Conservation (phyloP, 2,329 filamentous ascomycete species). For the Pseudogymnoascus sp. region DNA sequence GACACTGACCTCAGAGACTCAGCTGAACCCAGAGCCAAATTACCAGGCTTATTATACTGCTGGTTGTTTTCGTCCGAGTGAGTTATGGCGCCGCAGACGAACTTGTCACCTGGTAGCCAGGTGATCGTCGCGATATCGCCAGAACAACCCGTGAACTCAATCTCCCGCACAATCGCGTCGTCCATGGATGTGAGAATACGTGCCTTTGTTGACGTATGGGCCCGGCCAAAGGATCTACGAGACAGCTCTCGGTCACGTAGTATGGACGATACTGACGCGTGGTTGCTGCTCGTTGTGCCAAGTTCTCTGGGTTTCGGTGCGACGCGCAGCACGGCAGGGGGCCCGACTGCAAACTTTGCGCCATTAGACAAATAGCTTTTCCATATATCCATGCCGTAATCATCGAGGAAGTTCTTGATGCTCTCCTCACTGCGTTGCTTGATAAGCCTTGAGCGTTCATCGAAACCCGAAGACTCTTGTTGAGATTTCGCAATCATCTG, state of each 20-base stretch:
- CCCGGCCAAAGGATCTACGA: slow-evolving; percentile 18
- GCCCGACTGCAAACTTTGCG: background rate
- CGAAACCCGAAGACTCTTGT: slow-evolving; percentile 17
- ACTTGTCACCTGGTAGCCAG: slow-evolving; percentile 46
- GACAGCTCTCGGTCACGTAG: slow-evolving; percentile 23
- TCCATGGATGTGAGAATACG: slow-evolving; percentile 31
- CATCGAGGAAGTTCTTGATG: background rate
- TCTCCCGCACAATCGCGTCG: slow-evolving; percentile 42
- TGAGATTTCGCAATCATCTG: slow-evolving; percentile 3
- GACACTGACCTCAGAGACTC: slow-evolving; percentile 42
- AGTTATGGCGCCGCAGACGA: slow-evolving; percentile 55
- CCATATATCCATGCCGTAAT: background rate
- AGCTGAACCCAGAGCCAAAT: slow-evolving; percentile 49
- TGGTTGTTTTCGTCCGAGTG: slow-evolving; percentile 58
- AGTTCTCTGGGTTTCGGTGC: background rate
- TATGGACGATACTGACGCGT: slow-evolving; percentile 14
- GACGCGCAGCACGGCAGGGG: background rate
- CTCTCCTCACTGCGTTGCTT: background rate
- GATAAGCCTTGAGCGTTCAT: slow-evolving; percentile 5
- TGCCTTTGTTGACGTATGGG: slow-evolving; percentile 19
- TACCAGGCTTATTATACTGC: slow-evolving; percentile 59
- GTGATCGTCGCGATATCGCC: slow-evolving; percentile 52
- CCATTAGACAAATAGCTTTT: background rate
- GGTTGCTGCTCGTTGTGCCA: background rate
- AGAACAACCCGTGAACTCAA: slow-evolving; percentile 53